A percentile compares a stretch with the other conserved stretches of the same genome.
These are phyloP conservation scores for Aspergillus neoniger DNA, from an alignment of 2,329 filamentous ascomycete genomes.

Conservation along the genomic window DNA sequence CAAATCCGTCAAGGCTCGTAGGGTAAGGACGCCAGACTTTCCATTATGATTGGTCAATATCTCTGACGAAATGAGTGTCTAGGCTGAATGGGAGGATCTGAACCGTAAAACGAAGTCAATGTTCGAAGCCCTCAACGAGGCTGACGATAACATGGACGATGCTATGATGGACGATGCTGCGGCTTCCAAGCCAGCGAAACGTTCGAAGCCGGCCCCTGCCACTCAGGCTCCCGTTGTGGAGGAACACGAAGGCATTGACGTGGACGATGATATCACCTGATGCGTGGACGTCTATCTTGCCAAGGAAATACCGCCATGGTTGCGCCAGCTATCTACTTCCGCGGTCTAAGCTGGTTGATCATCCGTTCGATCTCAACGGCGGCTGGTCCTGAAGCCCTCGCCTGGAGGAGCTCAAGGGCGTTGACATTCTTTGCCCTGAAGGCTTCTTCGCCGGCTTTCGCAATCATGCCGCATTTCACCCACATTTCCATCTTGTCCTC, in stretches of 20 bases:
- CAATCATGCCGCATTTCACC: slow-evolving; percentile 88
- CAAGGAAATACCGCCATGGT: slow-evolving; percentile 17
- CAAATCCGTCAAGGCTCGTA: slow-evolving; percentile 52
- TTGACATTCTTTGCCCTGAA: slow-evolving; percentile 76
- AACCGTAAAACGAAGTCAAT: slow-evolving; percentile 35
- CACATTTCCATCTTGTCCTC: slow-evolving; percentile 85
- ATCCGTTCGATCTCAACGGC: slow-evolving; percentile 81
- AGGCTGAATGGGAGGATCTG: slow-evolving; percentile 46
- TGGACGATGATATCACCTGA: slow-evolving; percentile 50
- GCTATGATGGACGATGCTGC: slow-evolving; percentile 35
- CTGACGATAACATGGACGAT: slow-evolving; percentile 40
- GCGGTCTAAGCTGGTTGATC: slow-evolving; percentile 56
- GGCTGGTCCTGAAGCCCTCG: slow-evolving; percentile 70
- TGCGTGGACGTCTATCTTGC: slow-evolving; percentile 5
- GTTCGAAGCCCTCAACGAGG: slow-evolving; percentile 47
- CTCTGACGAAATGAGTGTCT: slow-evolving; percentile 20
- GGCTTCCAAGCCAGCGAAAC: slow-evolving; percentile 22
- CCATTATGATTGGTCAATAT: not conserved
- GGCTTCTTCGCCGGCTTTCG: slow-evolving; percentile 90
- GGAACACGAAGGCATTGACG: slow-evolving; percentile 34
- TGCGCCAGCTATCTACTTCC: slow-evolving; percentile 36
- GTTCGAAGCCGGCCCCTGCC: slow-evolving; percentile 17
- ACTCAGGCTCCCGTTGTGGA: slow-evolving; percentile 26
- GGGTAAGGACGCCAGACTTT: slow-evolving; percentile 32
- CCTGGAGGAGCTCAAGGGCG: slow-evolving; percentile 71